These are phyloP conservation scores for Anethum foeniculum DNA, from an alignment of 140 eudicot species.

Conservation along the genomic window DNA sequence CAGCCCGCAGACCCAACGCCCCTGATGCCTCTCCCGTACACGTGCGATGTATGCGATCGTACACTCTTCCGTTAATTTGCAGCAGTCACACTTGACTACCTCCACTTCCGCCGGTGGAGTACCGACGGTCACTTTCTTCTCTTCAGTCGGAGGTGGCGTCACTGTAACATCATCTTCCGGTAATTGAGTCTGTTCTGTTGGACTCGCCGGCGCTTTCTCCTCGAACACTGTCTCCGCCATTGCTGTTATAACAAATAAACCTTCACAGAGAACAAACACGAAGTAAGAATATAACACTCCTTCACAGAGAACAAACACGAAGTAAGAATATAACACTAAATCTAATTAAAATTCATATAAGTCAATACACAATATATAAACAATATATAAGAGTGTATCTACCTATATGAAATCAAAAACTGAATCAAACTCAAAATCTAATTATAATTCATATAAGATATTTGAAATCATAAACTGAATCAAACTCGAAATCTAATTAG, in stretches of 20 bases:
- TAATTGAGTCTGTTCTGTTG: background rate
- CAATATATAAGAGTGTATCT: background rate
- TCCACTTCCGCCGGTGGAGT: constrained; percentile 27
- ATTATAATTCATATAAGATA: background rate
- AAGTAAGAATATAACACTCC: background rate
- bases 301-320: background rate
- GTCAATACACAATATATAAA: background rate
- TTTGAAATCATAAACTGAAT: too few species aligned
- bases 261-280: background rate
- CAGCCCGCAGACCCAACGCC: constrained; percentile 73
- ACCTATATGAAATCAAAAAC: background rate
- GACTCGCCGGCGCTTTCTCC: constrained; percentile 18
- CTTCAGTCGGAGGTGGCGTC: background rate
- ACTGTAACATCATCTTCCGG: background rate
- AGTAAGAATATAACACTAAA: background rate
- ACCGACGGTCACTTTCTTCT: background rate
- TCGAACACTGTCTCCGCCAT: constrained; percentile 5
- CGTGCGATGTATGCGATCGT: constrained; percentile 46
- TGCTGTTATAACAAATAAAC: background rate
- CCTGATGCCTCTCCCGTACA: constrained; percentile 37
- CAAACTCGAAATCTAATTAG: too few species aligned
- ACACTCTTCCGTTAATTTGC: constrained; percentile 74
- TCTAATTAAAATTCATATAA: background rate
- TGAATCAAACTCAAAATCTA: too few species aligned
- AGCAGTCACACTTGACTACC: constrained; percentile 63